Evolutionary conservation across 345 rosid species (phyloP), one percentile per base, ranked within the genome.

Genomic region (Odontarrhena argentea): DNA sequence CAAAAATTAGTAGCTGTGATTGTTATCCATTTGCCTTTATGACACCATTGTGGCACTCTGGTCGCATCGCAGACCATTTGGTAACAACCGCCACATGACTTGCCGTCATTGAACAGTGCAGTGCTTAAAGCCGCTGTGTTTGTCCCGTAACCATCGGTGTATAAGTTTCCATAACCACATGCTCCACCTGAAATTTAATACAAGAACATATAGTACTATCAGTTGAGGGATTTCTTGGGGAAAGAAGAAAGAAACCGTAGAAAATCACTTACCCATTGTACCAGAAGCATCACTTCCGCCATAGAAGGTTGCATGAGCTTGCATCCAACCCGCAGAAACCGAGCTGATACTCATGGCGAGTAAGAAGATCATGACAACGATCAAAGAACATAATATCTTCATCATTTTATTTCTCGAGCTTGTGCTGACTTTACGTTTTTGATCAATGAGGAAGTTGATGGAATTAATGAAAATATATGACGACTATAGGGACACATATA

Each of bases 1-100:
- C 96, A 89, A 60, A 84, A 87, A 68, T 89, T 89, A 28, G 89
- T 87, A 13, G 94, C 94, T 0, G 93, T 89, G 41, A 89, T 80
- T 37, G 86, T 80, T 35, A 87, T 82, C 43, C 60, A 81, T 56
- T 70, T 83, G 9, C 94, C 89, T 48, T 68, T 74, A 55, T 75
- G 85, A 55, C 87, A 87, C 93, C 93, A 89, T 42, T 74, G 74
- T 1, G 85, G 89, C 52, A 79, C 91, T 75, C 78, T 60, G 32
- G 64, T 46, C 1, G 76, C 73, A 14, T 81, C 80, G 3, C 93
- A 89, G 25, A 85, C 78, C 2, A 89, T 79, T 63, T 87, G 87
- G 58, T 84, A 85, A 75, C 96, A 85, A 9, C 89, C 83, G 0
- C 96, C 86, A 12, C 96, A 87, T 0, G 82, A 66, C 70, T 81